Conservation (phyloP, 495 filamentous ascomycete species). For the Daldinia loculata region DNA sequence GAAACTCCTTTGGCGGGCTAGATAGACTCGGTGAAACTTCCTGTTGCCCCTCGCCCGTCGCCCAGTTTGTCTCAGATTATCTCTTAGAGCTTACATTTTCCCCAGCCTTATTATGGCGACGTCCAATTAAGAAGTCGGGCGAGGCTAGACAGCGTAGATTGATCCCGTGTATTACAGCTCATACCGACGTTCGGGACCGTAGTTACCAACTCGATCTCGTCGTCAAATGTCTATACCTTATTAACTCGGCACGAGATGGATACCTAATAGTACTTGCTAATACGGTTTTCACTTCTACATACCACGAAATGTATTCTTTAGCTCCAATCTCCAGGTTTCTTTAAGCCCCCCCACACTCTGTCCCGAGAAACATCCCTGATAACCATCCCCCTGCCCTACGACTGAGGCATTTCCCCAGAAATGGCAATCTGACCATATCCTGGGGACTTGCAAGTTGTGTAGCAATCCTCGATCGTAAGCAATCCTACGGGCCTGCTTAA, state of each 20-base stretch:
- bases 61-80: background rate
- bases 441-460: slow-evolving; percentile 10
- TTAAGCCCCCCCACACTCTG: background rate
- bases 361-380: background rate
- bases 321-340: background rate
- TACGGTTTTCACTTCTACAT: background rate
- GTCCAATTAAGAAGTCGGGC: slow-evolving; percentile 21
- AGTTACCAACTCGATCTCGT: background rate
- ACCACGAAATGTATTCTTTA: background rate
- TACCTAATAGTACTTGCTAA: background rate
- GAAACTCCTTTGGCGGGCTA: slow-evolving; percentile 8
- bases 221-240: background rate
- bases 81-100: background rate
- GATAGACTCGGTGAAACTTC: slow-evolving; percentile 27
- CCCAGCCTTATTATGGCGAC: background rate
- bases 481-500: background rate
- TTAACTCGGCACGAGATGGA: background rate
- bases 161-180: slow-evolving; percentile 13
- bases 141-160: slow-evolving; percentile 20
- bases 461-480: slow-evolving; percentile 10
- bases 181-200: slow-evolving; percentile 4
- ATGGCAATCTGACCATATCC: slow-evolving; percentile 16
- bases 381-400: background rate
- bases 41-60: background rate
- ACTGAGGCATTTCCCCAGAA: slow-evolving; percentile 33